These are phyloP conservation scores for Biscutella auriculata DNA, from an alignment of 441 rosid genomes.

Conservation along the genomic window DNA sequence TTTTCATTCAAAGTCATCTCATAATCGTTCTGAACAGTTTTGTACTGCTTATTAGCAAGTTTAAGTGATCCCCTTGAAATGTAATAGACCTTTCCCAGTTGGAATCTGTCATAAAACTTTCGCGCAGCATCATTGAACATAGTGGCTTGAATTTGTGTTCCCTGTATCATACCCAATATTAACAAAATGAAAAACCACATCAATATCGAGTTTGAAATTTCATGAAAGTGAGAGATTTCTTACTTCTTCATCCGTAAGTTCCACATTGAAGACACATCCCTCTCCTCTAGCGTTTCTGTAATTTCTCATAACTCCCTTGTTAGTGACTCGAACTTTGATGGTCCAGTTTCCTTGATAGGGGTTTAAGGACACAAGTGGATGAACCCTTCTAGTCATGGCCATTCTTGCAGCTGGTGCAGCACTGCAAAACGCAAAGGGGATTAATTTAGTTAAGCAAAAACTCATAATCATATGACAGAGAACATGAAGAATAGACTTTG, in stretches of 20 bases:
- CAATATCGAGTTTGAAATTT: background rate
- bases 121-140: constrained; percentile 92
- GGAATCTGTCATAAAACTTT: constrained; percentile 66
- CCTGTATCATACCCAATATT: constrained; percentile 28
- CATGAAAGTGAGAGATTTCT: constrained; percentile 10
- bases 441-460: background rate
- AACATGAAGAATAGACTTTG: background rate
- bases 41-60: constrained; percentile 80
- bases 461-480: background rate
- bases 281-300: constrained; percentile 86
- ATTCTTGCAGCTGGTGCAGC: constrained; percentile 74
- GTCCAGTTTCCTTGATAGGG: constrained; percentile 98
- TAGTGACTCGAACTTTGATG: constrained; percentile 78
- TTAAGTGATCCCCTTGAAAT: constrained; percentile 70
- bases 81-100: constrained; percentile 74
- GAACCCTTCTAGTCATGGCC: constrained; percentile 89
- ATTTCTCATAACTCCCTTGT: constrained; percentile 71
- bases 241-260: constrained; percentile 90
- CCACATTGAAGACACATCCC: constrained; percentile 93
- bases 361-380: constrained; percentile 80
- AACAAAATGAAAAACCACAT: background rate
- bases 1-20: constrained; percentile 83
- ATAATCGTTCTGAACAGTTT: constrained; percentile 80
- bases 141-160: constrained; percentile 90
- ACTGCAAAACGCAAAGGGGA: constrained; percentile 20